Evolutionary conservation across 306 rosid species (phyloP), one percentile per base, ranked within the genome.

Genomic region (Leucaena leucocephala): DNA sequence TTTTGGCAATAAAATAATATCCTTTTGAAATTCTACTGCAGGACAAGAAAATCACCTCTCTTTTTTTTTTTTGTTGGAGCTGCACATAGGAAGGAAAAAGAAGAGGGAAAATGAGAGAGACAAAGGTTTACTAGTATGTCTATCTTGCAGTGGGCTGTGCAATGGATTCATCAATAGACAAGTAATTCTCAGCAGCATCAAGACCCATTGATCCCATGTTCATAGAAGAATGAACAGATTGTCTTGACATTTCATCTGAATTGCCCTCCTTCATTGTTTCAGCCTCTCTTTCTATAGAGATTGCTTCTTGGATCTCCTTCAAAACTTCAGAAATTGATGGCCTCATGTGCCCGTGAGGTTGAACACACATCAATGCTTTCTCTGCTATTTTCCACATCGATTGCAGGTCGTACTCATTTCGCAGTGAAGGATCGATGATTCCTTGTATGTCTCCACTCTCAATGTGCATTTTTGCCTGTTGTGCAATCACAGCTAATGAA

Each of bases 371-470:
- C 89, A 95, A 82, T 9, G 99, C 99, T 85, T 86, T 95, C 89
- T 95, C 99, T 8, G 99, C 99, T 67, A 95, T 93, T 86, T 95
- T 95, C 99, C 99, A 95, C 93, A 95, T 91, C 10, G 99, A 95
- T 76, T 95, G 99, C 43, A 95, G 88, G 78, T 95, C 96, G 62
- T 86, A 95, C 8, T 95, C 91, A 33, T 78, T 82, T 1, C 17
- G 80, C 38, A 95, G 83, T 6, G 87, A 71, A 9, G 98, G 93
- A 83, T 95, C 99, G 9, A 95, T 95, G 55, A 95, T 95, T 22
- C 97, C 98, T 82, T 90, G 99, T 74, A 95, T 95, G 79, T 95
- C 96, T 15, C 99, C 99, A 13, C 94, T 91, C 92, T 95, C 98
- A 13, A 95, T 90, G 87, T 91, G 94, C 58, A 87, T 58, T 79